Percentiles rank a stretch among this genome's conserved stretches.
phyloP scores from a whole-genome alignment of 352 stramenopile genomes.

The Plasmopara viticola region DNA sequence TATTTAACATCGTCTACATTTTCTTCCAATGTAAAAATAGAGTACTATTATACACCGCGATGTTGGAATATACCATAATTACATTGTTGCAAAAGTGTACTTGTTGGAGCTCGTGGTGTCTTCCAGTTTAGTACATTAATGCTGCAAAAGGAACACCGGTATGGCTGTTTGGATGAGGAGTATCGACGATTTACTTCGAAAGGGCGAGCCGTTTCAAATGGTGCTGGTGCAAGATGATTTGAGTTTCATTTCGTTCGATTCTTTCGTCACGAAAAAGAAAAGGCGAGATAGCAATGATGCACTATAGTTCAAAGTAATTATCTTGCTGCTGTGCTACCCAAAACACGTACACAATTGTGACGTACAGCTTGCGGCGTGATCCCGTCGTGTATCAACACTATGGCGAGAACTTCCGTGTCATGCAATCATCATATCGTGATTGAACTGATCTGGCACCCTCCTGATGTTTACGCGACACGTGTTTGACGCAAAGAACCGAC shows the following conservation, averaged over 20 bases:
- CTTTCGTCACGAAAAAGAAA: constrained; percentile 4
- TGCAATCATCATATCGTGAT: not conserved
- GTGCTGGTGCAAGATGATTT: constrained; percentile 22
- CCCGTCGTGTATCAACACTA: not conserved
- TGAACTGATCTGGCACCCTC: not conserved
- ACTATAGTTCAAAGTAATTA: not conserved
- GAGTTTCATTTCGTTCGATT: constrained; percentile 10
- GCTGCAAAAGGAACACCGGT: too few relatives aligned
- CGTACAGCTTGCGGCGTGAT: not conserved
- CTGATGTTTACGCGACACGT: not conserved
- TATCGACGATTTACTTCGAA: not conserved
- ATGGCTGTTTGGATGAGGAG: not conserved
- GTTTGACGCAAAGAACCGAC: not conserved
- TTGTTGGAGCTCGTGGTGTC: too few relatives aligned
- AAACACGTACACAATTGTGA: not conserved
- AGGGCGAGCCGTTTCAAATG: constrained; percentile 7
- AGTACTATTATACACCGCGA: too few relatives aligned
- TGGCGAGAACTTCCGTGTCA: not conserved
- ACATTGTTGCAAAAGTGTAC: too few relatives aligned
- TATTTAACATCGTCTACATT: too few relatives aligned
- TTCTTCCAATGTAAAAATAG: too few relatives aligned
- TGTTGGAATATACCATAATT: too few relatives aligned
- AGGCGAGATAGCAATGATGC: not conserved
- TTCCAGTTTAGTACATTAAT: too few relatives aligned
- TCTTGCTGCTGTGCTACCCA: not conserved